Evolutionary conservation across 495 filamentous ascomycete genomes (phyloP).

Genomic region (Aspergillus panamensis): DNA sequence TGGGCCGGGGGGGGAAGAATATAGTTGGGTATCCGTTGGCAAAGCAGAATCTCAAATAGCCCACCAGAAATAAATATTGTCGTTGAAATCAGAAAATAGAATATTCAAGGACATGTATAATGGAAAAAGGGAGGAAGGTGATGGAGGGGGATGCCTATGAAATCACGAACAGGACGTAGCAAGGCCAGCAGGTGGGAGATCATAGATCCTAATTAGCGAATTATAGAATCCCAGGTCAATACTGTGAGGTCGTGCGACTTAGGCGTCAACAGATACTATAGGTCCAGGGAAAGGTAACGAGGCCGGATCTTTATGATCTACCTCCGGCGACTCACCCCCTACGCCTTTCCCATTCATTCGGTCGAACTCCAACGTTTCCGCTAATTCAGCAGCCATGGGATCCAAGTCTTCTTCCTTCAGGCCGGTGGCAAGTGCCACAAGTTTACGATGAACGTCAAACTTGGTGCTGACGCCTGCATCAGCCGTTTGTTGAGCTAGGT

Average conservation of each 20-base stretch:
- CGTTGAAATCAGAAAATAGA: not conserved
- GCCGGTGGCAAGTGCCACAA: constrained; percentile 50
- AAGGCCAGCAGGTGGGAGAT: not conserved
- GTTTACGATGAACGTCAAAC: constrained; percentile 49
- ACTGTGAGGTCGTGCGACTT: not conserved
- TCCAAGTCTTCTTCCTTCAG: constrained; percentile 50
- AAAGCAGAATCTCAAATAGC: constrained; percentile 12
- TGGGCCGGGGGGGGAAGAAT: constrained; percentile 1
- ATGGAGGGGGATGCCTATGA: constrained; percentile 28
- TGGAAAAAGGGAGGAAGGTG: constrained; percentile 30
- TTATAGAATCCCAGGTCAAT: not conserved
- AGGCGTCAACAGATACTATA: constrained; percentile 40
- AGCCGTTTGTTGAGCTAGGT: constrained; percentile 46
- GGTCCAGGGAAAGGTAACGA: constrained; percentile 26
- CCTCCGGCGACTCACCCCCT: constrained; percentile 29
- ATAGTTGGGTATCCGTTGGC: constrained; percentile 26
- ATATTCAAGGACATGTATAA: constrained; percentile 7
- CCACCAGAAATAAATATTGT: constrained; percentile 16
- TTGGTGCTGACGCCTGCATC: constrained; percentile 51
- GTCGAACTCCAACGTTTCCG: constrained; percentile 47
- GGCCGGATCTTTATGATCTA: constrained; percentile 26
- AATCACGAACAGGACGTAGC: not conserved
- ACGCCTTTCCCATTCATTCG: constrained; percentile 40
- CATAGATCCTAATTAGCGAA: not conserved
- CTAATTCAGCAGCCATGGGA: constrained; percentile 46